Evolutionary conservation across 805 yeast species (phyloP).

Genomic region (Cyberlindnera xishuangbannaensis): DNA sequence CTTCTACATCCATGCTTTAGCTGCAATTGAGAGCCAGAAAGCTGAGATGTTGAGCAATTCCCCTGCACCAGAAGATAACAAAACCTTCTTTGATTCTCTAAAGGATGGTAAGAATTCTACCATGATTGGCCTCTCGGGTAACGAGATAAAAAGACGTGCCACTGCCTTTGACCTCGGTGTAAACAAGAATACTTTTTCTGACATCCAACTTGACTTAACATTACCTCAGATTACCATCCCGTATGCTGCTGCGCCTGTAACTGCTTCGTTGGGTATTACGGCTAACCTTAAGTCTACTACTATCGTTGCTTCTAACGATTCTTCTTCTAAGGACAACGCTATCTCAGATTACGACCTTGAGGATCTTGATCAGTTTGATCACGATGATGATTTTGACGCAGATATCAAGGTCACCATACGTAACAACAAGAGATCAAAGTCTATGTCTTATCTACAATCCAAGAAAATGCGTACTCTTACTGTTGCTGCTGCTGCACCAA

Average conservation of each 20-base stretch:
- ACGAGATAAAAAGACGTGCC: conserved; percentile 38
- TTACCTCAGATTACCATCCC: conserved; percentile 50
- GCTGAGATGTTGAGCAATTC: conserved; percentile 17
- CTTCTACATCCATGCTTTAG: conserved; percentile 65
- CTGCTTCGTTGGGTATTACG: conserved; percentile 48
- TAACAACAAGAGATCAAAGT: conserved; percentile 54
- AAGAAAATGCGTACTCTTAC: conserved; percentile 47
- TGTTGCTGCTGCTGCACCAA: conserved; percentile 81
- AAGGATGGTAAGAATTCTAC: conserved; percentile 14
- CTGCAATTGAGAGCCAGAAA: conserved; percentile 51
- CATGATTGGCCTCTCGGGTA: conserved; percentile 4
- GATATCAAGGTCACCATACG: conserved; percentile 36
- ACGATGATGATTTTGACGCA: conserved; percentile 31
- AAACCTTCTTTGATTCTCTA: conserved; percentile 20
- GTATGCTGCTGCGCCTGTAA: conserved; percentile 71
- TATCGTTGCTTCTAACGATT: background rate
- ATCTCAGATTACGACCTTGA: conserved; percentile 42
- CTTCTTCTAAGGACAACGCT: conserved; percentile 11
- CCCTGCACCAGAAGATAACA: conserved; percentile 18
- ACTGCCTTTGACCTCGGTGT: conserved; percentile 49
- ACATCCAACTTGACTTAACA: conserved; percentile 32
- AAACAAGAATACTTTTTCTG: conserved; percentile 32
- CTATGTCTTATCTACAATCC: conserved; percentile 49
- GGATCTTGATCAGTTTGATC: conserved; percentile 33
- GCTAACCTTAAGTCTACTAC: conserved; percentile 14